A percentile compares a stretch with the other conserved stretches of the same genome.
phyloP scores from a whole-genome alignment of 306 rosid genomes.

The Comarum palustre region DNA sequence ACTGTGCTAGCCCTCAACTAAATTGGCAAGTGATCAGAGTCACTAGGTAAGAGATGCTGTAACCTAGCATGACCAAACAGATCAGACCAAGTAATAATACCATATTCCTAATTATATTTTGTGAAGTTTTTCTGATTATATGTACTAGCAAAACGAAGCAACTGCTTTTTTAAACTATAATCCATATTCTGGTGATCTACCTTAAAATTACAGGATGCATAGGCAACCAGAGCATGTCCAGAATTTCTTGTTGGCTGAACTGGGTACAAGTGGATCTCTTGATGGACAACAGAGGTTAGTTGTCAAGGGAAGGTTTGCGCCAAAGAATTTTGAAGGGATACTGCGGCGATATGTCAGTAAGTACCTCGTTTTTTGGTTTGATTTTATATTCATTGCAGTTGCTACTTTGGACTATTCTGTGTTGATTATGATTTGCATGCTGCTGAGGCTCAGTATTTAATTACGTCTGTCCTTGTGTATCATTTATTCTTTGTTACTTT shows the following conservation, averaged over 20 bases:
- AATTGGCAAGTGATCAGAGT: too few relatives aligned
- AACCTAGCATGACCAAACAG: too few relatives aligned
- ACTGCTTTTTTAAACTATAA: neutral
- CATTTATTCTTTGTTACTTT: neutral
- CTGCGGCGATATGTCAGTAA: conserved; percentile 87
- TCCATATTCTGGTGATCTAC: neutral
- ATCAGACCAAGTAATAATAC: neutral
- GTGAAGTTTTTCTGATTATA: neutral
- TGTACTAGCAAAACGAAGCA: neutral
- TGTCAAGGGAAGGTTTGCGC: conserved; percentile 95
- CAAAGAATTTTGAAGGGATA: conserved; percentile 94
- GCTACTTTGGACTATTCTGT: neutral
- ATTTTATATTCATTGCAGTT: conserved; percentile 15
- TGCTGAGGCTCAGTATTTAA: neutral
- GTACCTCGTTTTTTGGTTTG: conserved; percentile 22
- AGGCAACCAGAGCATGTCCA: conserved; percentile 95
- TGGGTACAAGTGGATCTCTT: conserved; percentile 96
- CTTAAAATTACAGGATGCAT: conserved; percentile 63
- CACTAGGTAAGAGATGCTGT: too few relatives aligned
- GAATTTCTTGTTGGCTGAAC: conserved; percentile 89
- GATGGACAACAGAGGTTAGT: conserved; percentile 95
- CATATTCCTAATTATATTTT: neutral
- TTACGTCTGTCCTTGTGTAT: neutral
- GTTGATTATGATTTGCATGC: neutral
- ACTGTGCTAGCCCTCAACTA: too few relatives aligned